phyloP scores from a whole-genome alignment of 2,329 filamentous ascomycete genomes.

The Ophiostoma himal-ulmi region DNA sequence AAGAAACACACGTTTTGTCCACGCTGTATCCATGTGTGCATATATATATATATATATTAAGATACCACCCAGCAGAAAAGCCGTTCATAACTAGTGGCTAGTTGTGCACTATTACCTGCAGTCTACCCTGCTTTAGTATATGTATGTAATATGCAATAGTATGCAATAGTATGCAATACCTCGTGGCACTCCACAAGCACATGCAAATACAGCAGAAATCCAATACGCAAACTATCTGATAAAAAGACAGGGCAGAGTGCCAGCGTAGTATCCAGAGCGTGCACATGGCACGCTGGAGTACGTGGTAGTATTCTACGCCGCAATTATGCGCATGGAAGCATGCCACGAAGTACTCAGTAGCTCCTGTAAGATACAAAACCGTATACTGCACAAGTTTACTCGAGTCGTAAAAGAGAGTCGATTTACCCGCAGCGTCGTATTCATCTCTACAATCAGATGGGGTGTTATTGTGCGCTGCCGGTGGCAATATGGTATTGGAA shows the following conservation, averaged over 20 bases:
- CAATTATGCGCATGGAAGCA: conserved; percentile 1
- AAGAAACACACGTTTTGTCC: conserved; percentile 8
- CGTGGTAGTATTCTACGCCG: not conserved
- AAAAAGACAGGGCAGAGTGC: not conserved
- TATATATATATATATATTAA: not conserved
- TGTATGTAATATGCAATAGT: not conserved
- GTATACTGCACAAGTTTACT: not conserved
- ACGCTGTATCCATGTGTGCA: not conserved
- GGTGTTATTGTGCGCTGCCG: not conserved
- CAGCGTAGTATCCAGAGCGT: not conserved
- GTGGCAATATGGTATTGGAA: not conserved
- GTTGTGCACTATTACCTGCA: too few relatives aligned
- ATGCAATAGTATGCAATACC: not conserved
- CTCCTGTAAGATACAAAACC: not conserved
- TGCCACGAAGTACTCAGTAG: not conserved
- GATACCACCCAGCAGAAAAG: too few relatives aligned
- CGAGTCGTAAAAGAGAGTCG: not conserved
- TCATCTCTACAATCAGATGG: not conserved
- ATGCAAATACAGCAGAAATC: not conserved
- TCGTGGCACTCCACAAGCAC: conserved; percentile 5
- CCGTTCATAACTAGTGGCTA: not conserved
- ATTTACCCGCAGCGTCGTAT: not conserved
- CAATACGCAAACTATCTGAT: not conserved
- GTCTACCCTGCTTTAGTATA: not conserved
- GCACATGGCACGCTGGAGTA: not conserved